A percentile compares a stretch with the other conserved stretches of the same genome.
phyloP scores from a whole-genome alignment of 305 asterid genomes.

The Solanum hybrid region DNA sequence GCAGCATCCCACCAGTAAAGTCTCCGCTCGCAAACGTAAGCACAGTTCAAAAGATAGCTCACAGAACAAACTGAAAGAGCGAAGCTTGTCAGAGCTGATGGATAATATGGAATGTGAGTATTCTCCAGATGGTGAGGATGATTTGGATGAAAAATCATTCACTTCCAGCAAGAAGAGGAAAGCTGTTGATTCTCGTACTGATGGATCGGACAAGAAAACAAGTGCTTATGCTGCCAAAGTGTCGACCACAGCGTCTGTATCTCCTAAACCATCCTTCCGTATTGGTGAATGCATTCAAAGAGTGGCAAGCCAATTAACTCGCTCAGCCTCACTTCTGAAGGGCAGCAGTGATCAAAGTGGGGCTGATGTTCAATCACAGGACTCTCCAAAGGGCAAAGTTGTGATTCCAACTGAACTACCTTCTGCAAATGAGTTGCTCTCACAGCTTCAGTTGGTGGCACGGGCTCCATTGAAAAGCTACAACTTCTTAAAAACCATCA shows the following conservation, averaged over 20 bases:
- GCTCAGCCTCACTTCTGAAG: conserved; percentile 37
- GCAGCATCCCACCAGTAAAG: conserved; percentile 3
- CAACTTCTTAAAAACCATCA: conserved; percentile 16
- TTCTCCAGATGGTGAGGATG: conserved; percentile 48
- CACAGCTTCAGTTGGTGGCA: conserved; percentile 61
- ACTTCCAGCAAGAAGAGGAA: conserved; percentile 50
- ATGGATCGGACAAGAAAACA: conserved; percentile 36
- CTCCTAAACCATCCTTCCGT: conserved; percentile 73
- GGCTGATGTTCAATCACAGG: conserved; percentile 28
- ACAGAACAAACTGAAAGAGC: conserved; percentile 46
- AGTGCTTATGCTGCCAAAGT: conserved; percentile 44
- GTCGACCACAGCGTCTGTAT: conserved; percentile 23
- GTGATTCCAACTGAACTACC: conserved; percentile 35
- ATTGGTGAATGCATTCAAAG: conserved; percentile 91
- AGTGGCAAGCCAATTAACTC: conserved; percentile 83
- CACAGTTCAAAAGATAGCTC: conserved; percentile 30
- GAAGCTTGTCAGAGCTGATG: conserved; percentile 53
- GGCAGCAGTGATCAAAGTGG: conserved; percentile 24
- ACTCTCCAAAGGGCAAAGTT: conserved; percentile 25
- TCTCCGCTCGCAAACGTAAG: conserved; percentile 27
- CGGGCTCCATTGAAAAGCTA: conserved; percentile 45
- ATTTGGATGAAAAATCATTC: conserved; percentile 17
- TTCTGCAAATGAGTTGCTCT: conserved; percentile 50
- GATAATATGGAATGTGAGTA: conserved; percentile 20
- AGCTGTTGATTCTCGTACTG: conserved; percentile 36